A percentile compares a stretch with the other conserved stretches of the same genome.
phyloP scores from a whole-genome alignment of 2,329 filamentous ascomycete species.

The Pyrenophora tritici-repentis region DNA sequence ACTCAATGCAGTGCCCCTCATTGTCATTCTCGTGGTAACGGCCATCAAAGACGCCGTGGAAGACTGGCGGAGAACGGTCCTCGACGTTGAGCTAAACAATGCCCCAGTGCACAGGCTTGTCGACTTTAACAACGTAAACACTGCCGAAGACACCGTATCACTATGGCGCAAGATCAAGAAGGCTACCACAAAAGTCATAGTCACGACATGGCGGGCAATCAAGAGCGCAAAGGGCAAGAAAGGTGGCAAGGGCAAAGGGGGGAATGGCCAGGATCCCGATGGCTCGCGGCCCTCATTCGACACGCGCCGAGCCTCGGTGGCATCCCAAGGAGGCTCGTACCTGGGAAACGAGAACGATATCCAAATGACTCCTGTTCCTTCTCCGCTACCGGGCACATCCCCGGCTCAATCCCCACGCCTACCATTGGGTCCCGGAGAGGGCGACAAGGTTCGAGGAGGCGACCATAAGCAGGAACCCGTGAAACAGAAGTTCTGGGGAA shows the following conservation, averaged over 20 bases:
- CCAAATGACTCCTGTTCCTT: slow-evolving; percentile 94
- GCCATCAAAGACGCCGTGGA: slow-evolving; percentile 94
- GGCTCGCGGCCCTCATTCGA: slow-evolving; percentile 70
- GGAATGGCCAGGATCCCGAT: slow-evolving; percentile 56
- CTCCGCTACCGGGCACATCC: slow-evolving; percentile 65
- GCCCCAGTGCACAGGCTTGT: slow-evolving; percentile 88
- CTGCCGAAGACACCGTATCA: slow-evolving; percentile 82
- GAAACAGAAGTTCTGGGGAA: slow-evolving; percentile 64
- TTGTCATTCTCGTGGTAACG: slow-evolving; percentile 87
- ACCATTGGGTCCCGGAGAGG: slow-evolving; percentile 35
- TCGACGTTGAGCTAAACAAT: slow-evolving; percentile 95
- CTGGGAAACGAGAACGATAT: slow-evolving; percentile 68
- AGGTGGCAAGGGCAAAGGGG: slow-evolving; percentile 45
- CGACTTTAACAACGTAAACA: slow-evolving; percentile 92
- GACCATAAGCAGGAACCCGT: slow-evolving; percentile 27
- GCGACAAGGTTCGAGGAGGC: slow-evolving; percentile 32
- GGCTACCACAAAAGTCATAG: slow-evolving; percentile 68
- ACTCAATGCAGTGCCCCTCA: slow-evolving; percentile 86
- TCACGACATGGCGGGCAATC: slow-evolving; percentile 59
- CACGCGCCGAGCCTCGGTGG: slow-evolving; percentile 63
- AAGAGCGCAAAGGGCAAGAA: slow-evolving; percentile 49
- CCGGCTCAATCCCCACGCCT: slow-evolving; percentile 33
- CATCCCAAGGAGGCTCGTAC: slow-evolving; percentile 58
- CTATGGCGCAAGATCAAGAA: slow-evolving; percentile 91
- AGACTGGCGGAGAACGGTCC: slow-evolving; percentile 87